Percentiles rank a stretch among this genome's conserved stretches.
Evolutionary conservation across 805 yeast genomes (phyloP).

Genomic region (Yamadazyma ubonensis): DNA sequence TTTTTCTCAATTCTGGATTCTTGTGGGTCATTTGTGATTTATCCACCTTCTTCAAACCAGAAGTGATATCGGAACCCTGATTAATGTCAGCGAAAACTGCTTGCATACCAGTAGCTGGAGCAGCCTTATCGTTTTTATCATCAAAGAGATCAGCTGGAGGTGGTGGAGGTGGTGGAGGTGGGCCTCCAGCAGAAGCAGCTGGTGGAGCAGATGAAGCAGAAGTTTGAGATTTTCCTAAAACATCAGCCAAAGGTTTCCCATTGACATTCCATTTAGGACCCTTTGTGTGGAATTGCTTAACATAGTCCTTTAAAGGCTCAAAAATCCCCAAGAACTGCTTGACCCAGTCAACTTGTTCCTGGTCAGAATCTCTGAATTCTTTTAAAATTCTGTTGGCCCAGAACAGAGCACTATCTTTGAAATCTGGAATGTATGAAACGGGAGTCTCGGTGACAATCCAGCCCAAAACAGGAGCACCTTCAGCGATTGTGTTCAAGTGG

Average conservation of each 20-base stretch:
- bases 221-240: slow-evolving; percentile 26
- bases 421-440: slow-evolving; percentile 71
- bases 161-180: slow-evolving; percentile 90
- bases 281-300: slow-evolving; percentile 72
- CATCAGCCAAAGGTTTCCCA: slow-evolving; percentile 59
- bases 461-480: slow-evolving; percentile 86
- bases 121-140: slow-evolving; percentile 18
- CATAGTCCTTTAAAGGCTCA: slow-evolving; percentile 68
- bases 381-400: slow-evolving; percentile 91
- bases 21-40: slow-evolving; percentile 92
- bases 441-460: slow-evolving; percentile 86
- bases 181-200: slow-evolving; percentile 41
- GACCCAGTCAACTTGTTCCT: slow-evolving; percentile 79
- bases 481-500: slow-evolving; percentile 80
- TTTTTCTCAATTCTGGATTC: slow-evolving; percentile 75
- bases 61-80: slow-evolving; percentile 80
- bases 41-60: slow-evolving; percentile 88
- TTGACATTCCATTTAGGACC: slow-evolving; percentile 78
- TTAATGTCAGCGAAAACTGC: slow-evolving; percentile 93
- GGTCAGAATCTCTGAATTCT: slow-evolving; percentile 73
- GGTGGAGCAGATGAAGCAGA: slow-evolving; percentile 56
- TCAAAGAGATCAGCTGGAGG: slow-evolving; percentile 67
- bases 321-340: slow-evolving; percentile 59
- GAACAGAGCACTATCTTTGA: slow-evolving; percentile 88
- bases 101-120: slow-evolving; percentile 54